phyloP scores from a whole-genome alignment of 2,329 filamentous ascomycete species.

The Aspergillus sp. region DNA sequence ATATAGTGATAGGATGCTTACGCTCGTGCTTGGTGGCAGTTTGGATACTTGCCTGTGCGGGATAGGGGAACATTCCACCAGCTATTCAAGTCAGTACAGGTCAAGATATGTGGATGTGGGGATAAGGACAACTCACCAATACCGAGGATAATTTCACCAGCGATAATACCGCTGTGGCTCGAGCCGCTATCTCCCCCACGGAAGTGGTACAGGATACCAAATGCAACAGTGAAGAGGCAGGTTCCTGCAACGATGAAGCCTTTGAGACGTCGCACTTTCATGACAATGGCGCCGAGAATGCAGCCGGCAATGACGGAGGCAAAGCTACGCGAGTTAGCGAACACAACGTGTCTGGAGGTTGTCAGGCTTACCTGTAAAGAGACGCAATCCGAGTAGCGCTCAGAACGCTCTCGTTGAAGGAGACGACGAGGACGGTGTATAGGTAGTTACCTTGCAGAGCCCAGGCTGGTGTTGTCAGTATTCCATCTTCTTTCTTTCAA shows the following conservation, averaged over 20 bases:
- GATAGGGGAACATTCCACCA: constrained; percentile 61
- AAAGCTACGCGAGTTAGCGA: constrained; percentile 35
- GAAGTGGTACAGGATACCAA: constrained; percentile 63
- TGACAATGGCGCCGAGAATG: constrained; percentile 57
- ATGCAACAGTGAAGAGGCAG: constrained; percentile 62
- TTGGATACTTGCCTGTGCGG: constrained; percentile 53
- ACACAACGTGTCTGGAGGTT: not conserved
- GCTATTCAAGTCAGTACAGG: constrained; percentile 25
- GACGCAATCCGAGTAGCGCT: constrained; percentile 60
- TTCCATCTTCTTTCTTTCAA: constrained; percentile 24
- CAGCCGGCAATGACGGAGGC: constrained; percentile 59
- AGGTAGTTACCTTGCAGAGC: constrained; percentile 65
- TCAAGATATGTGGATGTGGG: too few relatives aligned
- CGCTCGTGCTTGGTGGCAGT: constrained; percentile 52
- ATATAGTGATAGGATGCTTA: constrained; percentile 16
- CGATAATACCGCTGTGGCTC: constrained; percentile 59
- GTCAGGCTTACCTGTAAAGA: constrained; percentile 50
- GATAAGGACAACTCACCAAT: constrained; percentile 40
- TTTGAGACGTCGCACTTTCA: constrained; percentile 60
- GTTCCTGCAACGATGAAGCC: constrained; percentile 63
- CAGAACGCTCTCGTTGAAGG: constrained; percentile 59
- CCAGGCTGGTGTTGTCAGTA: constrained; percentile 45
- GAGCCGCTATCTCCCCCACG: constrained; percentile 51
- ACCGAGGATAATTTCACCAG: constrained; percentile 62
- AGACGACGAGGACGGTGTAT: constrained; percentile 62